These are phyloP conservation scores for Phialemonium atrogriseum DNA, from an alignment of 2,329 filamentous ascomycete species.

Conservation along the genomic window DNA sequence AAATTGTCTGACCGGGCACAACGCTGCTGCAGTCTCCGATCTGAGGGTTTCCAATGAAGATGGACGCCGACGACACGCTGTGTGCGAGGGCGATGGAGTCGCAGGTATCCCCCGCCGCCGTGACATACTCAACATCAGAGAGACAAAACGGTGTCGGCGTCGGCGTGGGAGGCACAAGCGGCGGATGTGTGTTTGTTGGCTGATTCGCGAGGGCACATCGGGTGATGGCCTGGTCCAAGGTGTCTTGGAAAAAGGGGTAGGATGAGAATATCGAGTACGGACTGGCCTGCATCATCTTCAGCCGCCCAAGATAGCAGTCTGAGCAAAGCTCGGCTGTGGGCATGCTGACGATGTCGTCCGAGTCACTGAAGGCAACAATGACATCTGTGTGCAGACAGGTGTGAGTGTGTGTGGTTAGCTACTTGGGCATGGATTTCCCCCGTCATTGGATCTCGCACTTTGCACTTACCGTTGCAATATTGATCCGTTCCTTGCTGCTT, in stretches of 20 bases:
- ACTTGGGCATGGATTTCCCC: too few species aligned
- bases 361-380: neutral
- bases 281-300: neutral
- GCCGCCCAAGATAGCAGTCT: neutral
- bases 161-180: neutral
- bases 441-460: too few species aligned
- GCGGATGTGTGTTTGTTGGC: neutral
- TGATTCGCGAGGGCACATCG: neutral
- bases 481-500: neutral
- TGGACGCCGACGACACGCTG: constrained; percentile 8
- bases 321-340: neutral
- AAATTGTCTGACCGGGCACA: neutral
- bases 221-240: neutral
- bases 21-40: neutral
- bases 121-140: constrained; percentile 4
- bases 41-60: constrained; percentile 12
- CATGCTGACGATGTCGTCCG: neutral
- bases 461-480: neutral
- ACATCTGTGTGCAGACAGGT: too few species aligned
- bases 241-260: neutral
- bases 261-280: neutral
- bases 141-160: neutral
- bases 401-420: too few species aligned
- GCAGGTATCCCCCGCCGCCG: constrained; percentile 11
- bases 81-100: constrained; percentile 10